Percentiles rank a stretch among this genome's conserved stretches.
Evolutionary conservation across 306 rosid genomes (phyloP).

Genomic region (Biancaea sappan): DNA sequence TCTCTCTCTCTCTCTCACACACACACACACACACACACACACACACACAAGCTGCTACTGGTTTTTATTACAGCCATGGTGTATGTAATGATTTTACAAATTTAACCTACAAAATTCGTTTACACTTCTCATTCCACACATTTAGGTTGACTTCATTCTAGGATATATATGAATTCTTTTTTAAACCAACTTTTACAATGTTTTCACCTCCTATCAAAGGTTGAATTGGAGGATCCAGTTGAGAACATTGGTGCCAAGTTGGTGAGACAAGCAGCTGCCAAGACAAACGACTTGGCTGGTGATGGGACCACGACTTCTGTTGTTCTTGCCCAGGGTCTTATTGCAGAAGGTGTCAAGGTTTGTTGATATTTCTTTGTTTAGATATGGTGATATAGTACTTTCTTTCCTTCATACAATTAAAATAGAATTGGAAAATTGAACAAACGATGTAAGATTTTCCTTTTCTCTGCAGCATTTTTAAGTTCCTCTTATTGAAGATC

Average conservation of each 20-base stretch:
- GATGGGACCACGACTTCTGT: conserved; percentile 99
- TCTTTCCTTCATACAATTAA: neutral
- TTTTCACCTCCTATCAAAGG: conserved; percentile 44
- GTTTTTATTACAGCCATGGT: neutral
- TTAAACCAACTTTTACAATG: neutral
- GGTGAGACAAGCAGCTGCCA: conserved; percentile 99
- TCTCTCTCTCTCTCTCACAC: too few species aligned
- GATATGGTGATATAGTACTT: neutral
- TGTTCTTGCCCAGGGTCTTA: conserved; percentile 98
- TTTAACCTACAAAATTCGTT: neutral
- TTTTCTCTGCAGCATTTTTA: neutral
- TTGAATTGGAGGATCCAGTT: conserved; percentile 98
- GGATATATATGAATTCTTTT: neutral
- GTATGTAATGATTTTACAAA: neutral
- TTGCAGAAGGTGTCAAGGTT: conserved; percentile 97
- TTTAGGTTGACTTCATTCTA: neutral
- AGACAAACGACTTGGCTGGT: conserved; percentile 98
- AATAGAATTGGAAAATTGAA: neutral
- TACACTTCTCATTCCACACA: neutral
- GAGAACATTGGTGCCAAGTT: conserved; percentile 99
- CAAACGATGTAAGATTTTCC: neutral
- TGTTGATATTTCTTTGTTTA: neutral
- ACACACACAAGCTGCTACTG: neutral
- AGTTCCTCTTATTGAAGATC: neutral
- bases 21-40: too few species aligned